phyloP scores from a whole-genome alignment of 768 basidiomycete genomes.

The Lentinus brumalis region DNA sequence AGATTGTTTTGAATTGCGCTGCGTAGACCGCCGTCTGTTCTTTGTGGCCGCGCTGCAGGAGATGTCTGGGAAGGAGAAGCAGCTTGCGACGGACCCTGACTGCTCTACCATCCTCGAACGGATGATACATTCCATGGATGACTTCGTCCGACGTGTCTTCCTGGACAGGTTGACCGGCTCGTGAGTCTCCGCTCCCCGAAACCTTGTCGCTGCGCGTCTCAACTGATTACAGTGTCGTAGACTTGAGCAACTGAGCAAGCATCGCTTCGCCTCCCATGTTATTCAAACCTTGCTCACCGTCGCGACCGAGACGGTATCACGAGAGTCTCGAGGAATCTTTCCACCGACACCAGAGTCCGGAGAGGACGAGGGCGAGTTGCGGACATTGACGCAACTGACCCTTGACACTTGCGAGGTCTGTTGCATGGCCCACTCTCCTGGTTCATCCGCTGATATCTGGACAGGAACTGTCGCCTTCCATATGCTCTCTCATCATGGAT shows the following conservation, averaged over 20 bases:
- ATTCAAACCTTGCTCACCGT: slow-evolving; percentile 86
- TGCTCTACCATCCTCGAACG: slow-evolving; percentile 90
- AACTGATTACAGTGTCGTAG: slow-evolving; percentile 36
- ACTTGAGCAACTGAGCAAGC: slow-evolving; percentile 63
- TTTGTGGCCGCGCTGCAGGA: slow-evolving; percentile 68
- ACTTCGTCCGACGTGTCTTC: slow-evolving; percentile 91
- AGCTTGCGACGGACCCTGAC: slow-evolving; percentile 91
- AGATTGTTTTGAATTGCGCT: neutral
- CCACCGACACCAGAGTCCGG: slow-evolving; percentile 48
- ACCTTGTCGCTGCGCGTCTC: slow-evolving; percentile 5
- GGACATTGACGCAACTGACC: slow-evolving; percentile 62
- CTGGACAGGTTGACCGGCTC: slow-evolving; percentile 85
- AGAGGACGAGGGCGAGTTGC: slow-evolving; percentile 60
- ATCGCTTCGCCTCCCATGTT: slow-evolving; percentile 95
- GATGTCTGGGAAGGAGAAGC: slow-evolving; percentile 85
- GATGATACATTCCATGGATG: slow-evolving; percentile 92
- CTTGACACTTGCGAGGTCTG: slow-evolving; percentile 65
- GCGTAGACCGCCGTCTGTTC: slow-evolving; percentile 22
- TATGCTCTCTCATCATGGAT: slow-evolving; percentile 73
- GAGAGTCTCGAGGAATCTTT: slow-evolving; percentile 66
- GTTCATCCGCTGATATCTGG: neutral
- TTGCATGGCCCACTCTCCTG: neutral
- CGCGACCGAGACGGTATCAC: slow-evolving; percentile 58
- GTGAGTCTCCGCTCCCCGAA: slow-evolving; percentile 50
- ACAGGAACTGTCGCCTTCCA: slow-evolving; percentile 70